Evolutionary conservation across 129 eudicot species (phyloP), one percentile per base, ranked within the genome.

Genomic region (Artemisia argyi): DNA sequence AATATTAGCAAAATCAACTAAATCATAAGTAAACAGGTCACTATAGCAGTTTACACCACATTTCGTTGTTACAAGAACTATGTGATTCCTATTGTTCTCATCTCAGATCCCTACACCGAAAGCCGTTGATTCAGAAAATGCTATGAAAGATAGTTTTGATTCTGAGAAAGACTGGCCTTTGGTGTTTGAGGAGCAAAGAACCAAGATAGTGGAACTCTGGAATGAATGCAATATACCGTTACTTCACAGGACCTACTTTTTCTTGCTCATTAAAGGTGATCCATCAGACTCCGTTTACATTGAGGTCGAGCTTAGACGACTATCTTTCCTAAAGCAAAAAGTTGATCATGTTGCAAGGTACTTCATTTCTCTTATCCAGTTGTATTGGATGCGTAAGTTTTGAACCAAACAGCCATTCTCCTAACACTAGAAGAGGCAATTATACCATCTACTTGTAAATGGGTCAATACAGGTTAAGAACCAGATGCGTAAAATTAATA

Each of bases 241-340:
- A 56, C 87, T 90, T 66, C 97, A 90, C 83, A 86, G 99, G 73
- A 86, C 86, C 78, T 86, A 79, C 63, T 95, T 95, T 73, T 88
- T 82, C 85, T 78, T 95, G 77, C 85, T 95, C 44, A 90, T 95
- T 19, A 83, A 80, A 80, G 99, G 99, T 7, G 99, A 95, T 56
- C 89, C 93, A 58, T 84, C 99, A 13, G 99, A 95, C 48, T 77
- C 96, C 16, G 83, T 95, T 8, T 95, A 95, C 81, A 53, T 95
- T 80, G 99, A 90, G 78, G 97, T 95, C 20, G 99, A 95, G 80
- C 91, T 83, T 20, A 79, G 99, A 68, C 77, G 99, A n/a, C 75
- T 95, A 68, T 62, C 91, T 61, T 95, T 85, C 80, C 92, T 95
- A 78, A 86, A 82, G 80, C 73, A 71, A 72, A 49, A 86, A 39